A percentile compares a stretch with the other conserved stretches of the same genome.
Evolutionary conservation across 345 rosid species (phyloP).

Genomic region (Hibiscus mutabilis): DNA sequence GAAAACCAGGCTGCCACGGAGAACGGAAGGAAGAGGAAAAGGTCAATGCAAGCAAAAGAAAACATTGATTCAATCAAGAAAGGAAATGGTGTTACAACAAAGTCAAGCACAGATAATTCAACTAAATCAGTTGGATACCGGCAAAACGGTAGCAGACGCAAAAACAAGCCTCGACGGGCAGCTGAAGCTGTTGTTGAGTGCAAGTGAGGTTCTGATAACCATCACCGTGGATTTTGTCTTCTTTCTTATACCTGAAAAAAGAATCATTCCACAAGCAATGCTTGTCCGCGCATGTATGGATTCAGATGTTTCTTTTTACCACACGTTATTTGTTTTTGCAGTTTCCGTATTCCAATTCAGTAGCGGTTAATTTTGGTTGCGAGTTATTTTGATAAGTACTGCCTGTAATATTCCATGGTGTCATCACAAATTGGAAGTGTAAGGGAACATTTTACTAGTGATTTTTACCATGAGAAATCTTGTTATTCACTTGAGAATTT

Average conservation of each 20-base stretch:
- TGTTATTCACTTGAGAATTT: conserved; percentile 3
- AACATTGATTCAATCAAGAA: conserved; percentile 30
- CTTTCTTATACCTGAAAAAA: neutral
- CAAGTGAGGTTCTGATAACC: conserved; percentile 29
- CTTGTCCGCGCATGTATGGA: conserved; percentile 4
- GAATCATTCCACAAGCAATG: neutral
- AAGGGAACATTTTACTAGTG: neutral
- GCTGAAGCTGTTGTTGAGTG: conserved; percentile 78
- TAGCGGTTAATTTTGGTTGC: conserved; percentile 11
- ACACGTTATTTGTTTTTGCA: conserved; percentile 3
- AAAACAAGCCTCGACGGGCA: conserved; percentile 72
- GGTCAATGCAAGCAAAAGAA: conserved; percentile 33
- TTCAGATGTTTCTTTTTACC: conserved; percentile 11
- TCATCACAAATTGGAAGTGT: neutral
- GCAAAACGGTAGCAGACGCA: conserved; percentile 56
- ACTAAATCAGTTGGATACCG: conserved; percentile 45
- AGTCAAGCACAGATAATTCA: conserved; percentile 34
- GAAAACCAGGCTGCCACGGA: conserved; percentile 28
- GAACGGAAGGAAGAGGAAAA: conserved; percentile 55
- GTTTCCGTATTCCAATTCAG: conserved; percentile 14
- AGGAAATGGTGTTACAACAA: conserved; percentile 39
- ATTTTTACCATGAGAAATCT: neutral
- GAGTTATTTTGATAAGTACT: conserved; percentile 1
- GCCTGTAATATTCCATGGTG: conserved; percentile 10
- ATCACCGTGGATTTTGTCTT: neutral